These are phyloP conservation scores for Galeopsis tetrahit DNA, from an alignment of 257 asterid species.

Conservation along the genomic window DNA sequence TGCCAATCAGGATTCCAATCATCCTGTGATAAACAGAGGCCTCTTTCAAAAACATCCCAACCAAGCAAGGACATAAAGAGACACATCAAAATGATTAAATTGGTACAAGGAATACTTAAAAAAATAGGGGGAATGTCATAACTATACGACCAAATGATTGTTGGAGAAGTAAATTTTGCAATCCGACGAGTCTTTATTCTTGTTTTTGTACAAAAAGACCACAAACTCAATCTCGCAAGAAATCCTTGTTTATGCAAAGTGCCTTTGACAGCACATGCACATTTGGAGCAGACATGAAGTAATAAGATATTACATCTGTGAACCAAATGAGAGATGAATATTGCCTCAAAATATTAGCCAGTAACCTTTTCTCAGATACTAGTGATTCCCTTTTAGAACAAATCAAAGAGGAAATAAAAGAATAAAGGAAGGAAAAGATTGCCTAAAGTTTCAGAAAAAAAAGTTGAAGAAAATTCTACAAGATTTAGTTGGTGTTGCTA, in stretches of 20 bases:
- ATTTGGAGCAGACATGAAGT: constrained; percentile 19
- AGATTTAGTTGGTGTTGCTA: constrained; percentile 12
- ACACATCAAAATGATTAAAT: constrained; percentile 17
- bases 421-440: background rate
- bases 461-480: background rate
- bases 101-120: background rate
- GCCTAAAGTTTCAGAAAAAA: constrained; percentile 25
- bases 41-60: constrained; percentile 23
- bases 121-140: background rate
- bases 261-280: constrained; percentile 18
- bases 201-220: constrained; percentile 19
- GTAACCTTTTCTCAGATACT: background rate
- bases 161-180: constrained; percentile 2
- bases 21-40: constrained; percentile 58
- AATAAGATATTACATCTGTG: constrained; percentile 13
- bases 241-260: constrained; percentile 13
- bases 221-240: constrained; percentile 1
- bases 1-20: constrained; percentile 99
- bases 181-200: background rate
- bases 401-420: constrained; percentile 1
- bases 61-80: constrained; percentile 19
- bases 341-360: constrained; percentile 17
- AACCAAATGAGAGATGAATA: constrained; percentile 13
- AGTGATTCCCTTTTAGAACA: constrained; percentile 10
- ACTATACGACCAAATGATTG: background rate